Evolutionary conservation across 192 early-diverging fungal genomes (phyloP).

Genomic region (Thamnidium elegans): DNA sequence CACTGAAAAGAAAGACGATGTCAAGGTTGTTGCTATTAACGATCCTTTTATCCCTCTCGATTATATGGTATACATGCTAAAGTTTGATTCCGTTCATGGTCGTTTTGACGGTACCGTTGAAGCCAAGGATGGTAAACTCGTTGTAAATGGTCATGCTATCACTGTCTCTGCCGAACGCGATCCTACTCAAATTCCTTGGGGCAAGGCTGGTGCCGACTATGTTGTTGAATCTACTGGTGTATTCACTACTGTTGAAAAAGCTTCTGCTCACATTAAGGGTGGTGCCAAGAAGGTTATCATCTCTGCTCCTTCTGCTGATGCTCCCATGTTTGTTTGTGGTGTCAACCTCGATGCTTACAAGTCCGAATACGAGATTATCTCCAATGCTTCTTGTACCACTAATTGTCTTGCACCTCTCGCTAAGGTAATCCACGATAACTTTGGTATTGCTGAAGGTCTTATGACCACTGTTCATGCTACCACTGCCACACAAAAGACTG

Average conservation of each 20-base stretch:
- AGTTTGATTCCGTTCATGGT: constrained; percentile 99
- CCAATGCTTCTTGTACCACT: constrained; percentile 99
- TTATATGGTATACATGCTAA: constrained; percentile 97
- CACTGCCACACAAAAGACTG: constrained; percentile 99
- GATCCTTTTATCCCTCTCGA: constrained; percentile 95
- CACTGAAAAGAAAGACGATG: constrained; percentile 65
- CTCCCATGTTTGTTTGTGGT: constrained; percentile 97
- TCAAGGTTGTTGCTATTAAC: constrained; percentile 89
- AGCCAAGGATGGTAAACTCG: constrained; percentile 80
- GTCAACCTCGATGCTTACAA: constrained; percentile 97
- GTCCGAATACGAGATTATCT: constrained; percentile 80
- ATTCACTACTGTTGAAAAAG: constrained; percentile 92
- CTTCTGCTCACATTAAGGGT: constrained; percentile 79
- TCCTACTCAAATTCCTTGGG: constrained; percentile 92
- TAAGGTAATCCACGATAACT: constrained; percentile 95
- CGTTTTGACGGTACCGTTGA: constrained; percentile 83
- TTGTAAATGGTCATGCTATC: constrained; percentile 85
- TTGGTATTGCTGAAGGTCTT: constrained; percentile 92
- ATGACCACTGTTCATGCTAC: constrained; percentile 99
- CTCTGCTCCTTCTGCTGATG: constrained; percentile 93
- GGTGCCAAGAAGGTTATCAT: constrained; percentile 99
- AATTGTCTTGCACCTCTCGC: constrained; percentile 98
- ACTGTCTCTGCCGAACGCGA: constrained; percentile 70
- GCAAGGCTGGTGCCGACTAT: constrained; percentile 75
- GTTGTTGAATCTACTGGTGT: constrained; percentile 99